Evolutionary conservation across 306 rosid species (phyloP).

Genomic region (Crotalaria pallida): DNA sequence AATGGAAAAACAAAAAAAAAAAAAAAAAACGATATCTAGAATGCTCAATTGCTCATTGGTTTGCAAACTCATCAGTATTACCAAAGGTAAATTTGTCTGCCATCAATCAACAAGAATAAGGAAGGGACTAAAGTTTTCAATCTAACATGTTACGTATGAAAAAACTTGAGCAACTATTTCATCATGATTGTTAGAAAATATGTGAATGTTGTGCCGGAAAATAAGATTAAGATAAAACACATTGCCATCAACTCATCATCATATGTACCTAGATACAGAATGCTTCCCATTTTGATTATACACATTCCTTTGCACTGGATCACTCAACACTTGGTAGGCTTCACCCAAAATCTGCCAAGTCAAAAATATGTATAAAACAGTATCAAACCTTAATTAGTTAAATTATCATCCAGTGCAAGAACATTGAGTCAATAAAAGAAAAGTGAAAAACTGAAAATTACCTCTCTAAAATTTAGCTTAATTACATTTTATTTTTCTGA

Average conservation of each 20-base stretch:
- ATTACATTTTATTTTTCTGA: no score
- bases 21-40: background rate
- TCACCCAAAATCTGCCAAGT: constrained; percentile 63
- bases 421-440: background rate
- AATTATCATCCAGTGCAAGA: background rate
- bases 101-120: background rate
- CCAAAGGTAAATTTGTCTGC: background rate
- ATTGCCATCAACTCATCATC: background rate
- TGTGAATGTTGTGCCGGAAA: background rate
- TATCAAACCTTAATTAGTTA: background rate
- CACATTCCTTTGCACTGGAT: constrained; percentile 65
- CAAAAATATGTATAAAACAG: background rate
- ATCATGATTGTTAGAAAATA: background rate
- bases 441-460: background rate
- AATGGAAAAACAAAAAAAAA: no score
- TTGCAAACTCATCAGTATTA: background rate
- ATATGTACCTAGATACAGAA: constrained; percentile 60
- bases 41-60: background rate
- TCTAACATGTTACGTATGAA: background rate
- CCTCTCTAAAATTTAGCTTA: no score
- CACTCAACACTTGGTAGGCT: constrained; percentile 90
- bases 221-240: background rate
- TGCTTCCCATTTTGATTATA: constrained; percentile 82
- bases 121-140: background rate
- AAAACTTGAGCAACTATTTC: background rate